Conservation (phyloP, 495 filamentous ascomycete species). For the Aspergillus cristatus region DNA sequence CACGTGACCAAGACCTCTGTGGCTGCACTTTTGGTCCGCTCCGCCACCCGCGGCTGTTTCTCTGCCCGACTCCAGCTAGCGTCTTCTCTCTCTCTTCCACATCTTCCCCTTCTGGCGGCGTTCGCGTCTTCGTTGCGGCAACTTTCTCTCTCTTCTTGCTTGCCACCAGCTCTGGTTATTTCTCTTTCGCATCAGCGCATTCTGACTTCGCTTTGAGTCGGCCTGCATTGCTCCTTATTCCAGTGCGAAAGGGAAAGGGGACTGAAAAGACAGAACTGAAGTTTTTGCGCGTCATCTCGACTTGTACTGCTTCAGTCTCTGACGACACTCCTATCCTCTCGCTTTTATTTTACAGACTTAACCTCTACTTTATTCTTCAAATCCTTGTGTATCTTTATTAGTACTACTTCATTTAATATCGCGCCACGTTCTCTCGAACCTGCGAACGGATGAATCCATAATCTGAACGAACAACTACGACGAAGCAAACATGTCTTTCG, state of each 20-base stretch:
- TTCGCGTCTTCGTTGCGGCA: constrained; percentile 2
- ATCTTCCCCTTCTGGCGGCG: constrained; percentile 1
- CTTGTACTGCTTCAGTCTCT: background rate
- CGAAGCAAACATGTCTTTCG: constrained; percentile 36
- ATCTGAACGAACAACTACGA: constrained; percentile 13
- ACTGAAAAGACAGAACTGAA: background rate
- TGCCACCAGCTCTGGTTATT: constrained; percentile 5
- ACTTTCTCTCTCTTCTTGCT: constrained; percentile 2
- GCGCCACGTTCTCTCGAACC: background rate
- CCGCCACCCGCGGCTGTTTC: too few relatives aligned
- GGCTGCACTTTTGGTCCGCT: too few relatives aligned
- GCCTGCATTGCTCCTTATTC: background rate
- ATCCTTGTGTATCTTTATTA: too few relatives aligned
- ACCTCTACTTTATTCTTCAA: background rate
- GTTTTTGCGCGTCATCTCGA: background rate
- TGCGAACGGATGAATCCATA: constrained; percentile 28
- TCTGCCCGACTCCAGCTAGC: too few relatives aligned
- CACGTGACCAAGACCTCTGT: too few relatives aligned
- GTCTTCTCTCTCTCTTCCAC: constrained; percentile 1
- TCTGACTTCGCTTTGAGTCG: background rate
- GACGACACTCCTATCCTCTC: background rate
- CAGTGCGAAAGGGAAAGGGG: background rate
- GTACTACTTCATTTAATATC: background rate
- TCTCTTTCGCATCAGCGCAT: constrained; percentile 6
- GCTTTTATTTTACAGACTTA: background rate